Evolutionary conservation across 2,329 filamentous ascomycete genomes (phyloP), one percentile per base, ranked within the genome.

Genomic region (Colletotrichum tanaceti): DNA sequence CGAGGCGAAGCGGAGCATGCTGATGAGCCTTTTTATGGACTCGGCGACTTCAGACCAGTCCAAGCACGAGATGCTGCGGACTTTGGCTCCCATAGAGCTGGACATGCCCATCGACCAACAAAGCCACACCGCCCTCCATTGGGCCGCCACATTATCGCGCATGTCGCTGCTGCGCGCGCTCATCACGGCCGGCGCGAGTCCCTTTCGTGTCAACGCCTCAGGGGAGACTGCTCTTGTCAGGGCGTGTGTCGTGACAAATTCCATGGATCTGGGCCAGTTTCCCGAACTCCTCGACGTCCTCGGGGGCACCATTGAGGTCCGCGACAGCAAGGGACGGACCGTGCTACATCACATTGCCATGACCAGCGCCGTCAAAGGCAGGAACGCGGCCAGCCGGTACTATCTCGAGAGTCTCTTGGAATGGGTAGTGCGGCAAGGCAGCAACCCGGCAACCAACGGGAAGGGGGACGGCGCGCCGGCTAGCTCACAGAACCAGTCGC

Each of bases 271-370:
- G 68, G 90, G 90, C 71, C 96, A 91, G 57, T 99, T 99, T 74
- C 93, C 94, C 0, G 93, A 97, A 69, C 85, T 98, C 1, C 85
- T 99, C 1, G 95, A 98, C 73, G 88, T 97, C 0, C 85, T 99
- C 7, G 93, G 94, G 13, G 88, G 93, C 32, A 95, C 95, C 0
- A 97, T 99, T 71, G 94, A 98, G 73, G 89, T 97, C 50, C 88
- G 93, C 24, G 96, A 99, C 77, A 89, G 92, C 52, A 94, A 94
- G 78, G 94, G 94, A 10, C 87, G 96, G 44, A 98, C 95, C 0
- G 94, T 98, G 16, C 83, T 99, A 28, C 96, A 99, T 76, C 96
- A 99, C 76, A 98, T 99, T 74, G 94, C 96, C 5, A 90, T 98
- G 41, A 97, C 96, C 18, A 98, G 94, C 70, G 96, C 94, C 7